These are phyloP conservation scores for Kuraishia capsulata DNA, from an alignment of 805 yeast species.

Conservation along the genomic window DNA sequence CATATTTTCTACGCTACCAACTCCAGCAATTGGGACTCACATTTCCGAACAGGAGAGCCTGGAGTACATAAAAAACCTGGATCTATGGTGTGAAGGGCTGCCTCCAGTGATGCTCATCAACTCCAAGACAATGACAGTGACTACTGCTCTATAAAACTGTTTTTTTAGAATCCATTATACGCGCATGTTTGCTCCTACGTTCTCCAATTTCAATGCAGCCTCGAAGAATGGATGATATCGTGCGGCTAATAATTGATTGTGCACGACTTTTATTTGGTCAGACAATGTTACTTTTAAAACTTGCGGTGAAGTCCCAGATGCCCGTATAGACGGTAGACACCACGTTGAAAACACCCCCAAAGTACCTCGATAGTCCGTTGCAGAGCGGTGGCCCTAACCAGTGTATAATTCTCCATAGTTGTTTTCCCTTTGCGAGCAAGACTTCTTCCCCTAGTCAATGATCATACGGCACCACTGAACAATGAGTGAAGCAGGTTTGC, in stretches of 20 bases:
- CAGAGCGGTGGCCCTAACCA: too few relatives aligned
- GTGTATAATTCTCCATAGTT: too few relatives aligned
- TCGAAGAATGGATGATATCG: not conserved
- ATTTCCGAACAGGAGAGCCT: slow-evolving; percentile 55
- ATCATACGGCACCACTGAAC: too few relatives aligned
- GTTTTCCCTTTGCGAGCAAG: too few relatives aligned
- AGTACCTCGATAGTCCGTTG: too few relatives aligned
- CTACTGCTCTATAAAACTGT: slow-evolving; percentile 68
- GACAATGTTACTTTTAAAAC: too few relatives aligned
- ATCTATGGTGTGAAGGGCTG: slow-evolving; percentile 71
- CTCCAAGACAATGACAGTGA: slow-evolving; percentile 92
- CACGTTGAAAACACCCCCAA: too few relatives aligned
- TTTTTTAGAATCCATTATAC: not conserved
- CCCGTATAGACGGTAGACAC: too few relatives aligned
- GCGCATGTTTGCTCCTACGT: too few relatives aligned
- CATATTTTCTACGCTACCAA: slow-evolving; percentile 83
- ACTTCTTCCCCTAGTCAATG: too few relatives aligned
- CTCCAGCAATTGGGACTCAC: slow-evolving; percentile 81
- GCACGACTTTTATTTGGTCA: not conserved
- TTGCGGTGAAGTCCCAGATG: too few relatives aligned
- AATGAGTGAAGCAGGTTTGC: too few relatives aligned
- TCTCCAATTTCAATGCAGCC: not conserved
- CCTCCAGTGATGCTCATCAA: slow-evolving; percentile 82
- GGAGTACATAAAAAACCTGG: slow-evolving; percentile 68
- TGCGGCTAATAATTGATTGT: not conserved